Evolutionary conservation across 805 yeast genomes (phyloP).

Genomic region (Wickerhamiella kurtzmanii): DNA sequence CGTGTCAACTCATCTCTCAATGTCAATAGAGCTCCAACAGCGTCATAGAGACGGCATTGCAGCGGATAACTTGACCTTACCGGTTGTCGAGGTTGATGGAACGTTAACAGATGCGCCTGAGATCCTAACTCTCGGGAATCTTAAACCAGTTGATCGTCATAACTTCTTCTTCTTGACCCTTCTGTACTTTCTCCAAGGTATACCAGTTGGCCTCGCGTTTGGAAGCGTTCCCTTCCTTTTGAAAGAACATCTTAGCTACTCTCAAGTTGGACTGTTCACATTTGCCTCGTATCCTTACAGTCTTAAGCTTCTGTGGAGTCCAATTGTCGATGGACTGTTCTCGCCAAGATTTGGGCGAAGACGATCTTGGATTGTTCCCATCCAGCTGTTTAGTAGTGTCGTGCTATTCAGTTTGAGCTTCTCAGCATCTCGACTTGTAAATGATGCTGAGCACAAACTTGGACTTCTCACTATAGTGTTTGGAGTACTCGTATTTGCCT

Average conservation of each 20-base stretch:
- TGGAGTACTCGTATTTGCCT: constrained; percentile 64
- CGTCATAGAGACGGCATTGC: neutral
- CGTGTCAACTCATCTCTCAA: neutral
- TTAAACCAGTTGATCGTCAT: constrained; percentile 42
- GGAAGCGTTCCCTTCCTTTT: constrained; percentile 86
- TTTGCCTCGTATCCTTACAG: constrained; percentile 93
- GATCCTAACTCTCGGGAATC: constrained; percentile 18
- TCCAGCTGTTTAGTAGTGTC: constrained; percentile 66
- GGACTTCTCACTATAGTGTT: constrained; percentile 52
- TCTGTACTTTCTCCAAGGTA: constrained; percentile 81
- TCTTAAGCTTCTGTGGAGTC: constrained; percentile 86
- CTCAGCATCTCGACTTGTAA: constrained; percentile 38
- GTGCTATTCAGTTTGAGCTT: constrained; percentile 55
- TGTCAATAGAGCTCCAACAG: constrained; percentile 1
- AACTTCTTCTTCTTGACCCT: constrained; percentile 62
- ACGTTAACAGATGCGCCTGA: neutral
- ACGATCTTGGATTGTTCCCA: constrained; percentile 88
- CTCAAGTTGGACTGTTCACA: constrained; percentile 83
- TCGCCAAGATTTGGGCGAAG: constrained; percentile 59
- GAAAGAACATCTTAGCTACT: constrained; percentile 67
- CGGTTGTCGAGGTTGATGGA: constrained; percentile 1
- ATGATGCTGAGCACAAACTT: constrained; percentile 36
- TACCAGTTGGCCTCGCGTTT: constrained; percentile 90
- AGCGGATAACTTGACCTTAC: neutral
- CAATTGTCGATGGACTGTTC: constrained; percentile 83